Evolutionary conservation across 352 stramenopile species (phyloP).

Genomic region (Blastocystis sp.): DNA sequence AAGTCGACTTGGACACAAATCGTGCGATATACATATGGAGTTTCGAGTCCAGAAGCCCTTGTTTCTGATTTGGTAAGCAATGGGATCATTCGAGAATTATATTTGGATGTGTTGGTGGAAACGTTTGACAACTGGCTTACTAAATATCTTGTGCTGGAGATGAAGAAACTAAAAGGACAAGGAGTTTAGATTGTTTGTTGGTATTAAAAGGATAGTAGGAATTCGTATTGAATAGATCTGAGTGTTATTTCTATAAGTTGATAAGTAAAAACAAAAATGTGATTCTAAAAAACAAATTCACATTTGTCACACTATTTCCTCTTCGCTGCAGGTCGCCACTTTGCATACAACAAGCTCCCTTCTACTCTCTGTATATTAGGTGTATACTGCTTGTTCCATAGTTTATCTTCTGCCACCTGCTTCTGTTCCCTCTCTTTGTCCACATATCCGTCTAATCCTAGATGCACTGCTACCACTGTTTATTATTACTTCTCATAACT

Average conservation of each 20-base stretch:
- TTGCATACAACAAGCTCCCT: not conserved
- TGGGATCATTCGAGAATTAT: not conserved
- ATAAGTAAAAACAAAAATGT: not conserved
- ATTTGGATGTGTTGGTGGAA: not conserved
- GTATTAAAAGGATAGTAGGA: not conserved
- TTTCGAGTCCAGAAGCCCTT: not conserved
- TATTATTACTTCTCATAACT: not conserved
- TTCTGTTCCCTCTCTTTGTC: not conserved
- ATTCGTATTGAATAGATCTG: no score
- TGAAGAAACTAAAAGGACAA: not conserved
- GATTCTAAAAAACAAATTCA: not conserved
- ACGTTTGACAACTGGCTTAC: constrained; percentile 30
- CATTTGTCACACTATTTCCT: no score
- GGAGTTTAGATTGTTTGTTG: constrained; percentile 33
- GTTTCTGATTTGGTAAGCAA: constrained; percentile 16
- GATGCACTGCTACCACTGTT: not conserved
- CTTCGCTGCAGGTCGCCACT: not conserved
- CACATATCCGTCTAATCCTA: constrained; percentile 26
- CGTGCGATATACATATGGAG: not conserved
- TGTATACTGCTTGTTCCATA: not conserved
- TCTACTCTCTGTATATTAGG: not conserved
- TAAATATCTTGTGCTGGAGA: not conserved
- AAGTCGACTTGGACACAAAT: constrained; percentile 51
- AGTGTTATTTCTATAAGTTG: no score
- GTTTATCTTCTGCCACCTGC: not conserved